Percentiles rank a stretch among this genome's conserved stretches.
Conservation (phyloP, 2,329 filamentous ascomycete genomes). For the Scorias spongiosa region DNA sequence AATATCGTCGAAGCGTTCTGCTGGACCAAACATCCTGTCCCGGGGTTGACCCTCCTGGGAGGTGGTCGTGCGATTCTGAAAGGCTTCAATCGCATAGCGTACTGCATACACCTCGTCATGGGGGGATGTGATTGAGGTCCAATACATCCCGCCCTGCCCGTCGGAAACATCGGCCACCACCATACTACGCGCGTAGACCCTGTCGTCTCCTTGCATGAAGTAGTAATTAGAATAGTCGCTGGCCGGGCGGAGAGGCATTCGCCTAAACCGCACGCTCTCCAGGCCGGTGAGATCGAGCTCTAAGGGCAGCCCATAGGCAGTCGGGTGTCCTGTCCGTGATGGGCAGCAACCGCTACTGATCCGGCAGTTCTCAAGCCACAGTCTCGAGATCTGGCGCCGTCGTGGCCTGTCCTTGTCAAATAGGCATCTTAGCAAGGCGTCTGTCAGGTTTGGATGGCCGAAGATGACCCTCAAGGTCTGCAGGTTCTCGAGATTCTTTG, state of each 20-base stretch:
- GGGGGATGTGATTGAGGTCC: slow-evolving; percentile 1
- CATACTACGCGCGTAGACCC: neutral
- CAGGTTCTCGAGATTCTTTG: slow-evolving; percentile 26
- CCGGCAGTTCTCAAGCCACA: slow-evolving; percentile 33
- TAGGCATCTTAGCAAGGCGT: slow-evolving; percentile 25
- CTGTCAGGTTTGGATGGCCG: slow-evolving; percentile 27
- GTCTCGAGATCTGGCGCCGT: slow-evolving; percentile 20
- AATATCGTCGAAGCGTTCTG: slow-evolving; percentile 6
- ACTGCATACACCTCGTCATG: slow-evolving; percentile 8
- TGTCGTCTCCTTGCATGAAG: neutral
- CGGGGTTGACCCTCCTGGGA: slow-evolving; percentile 1
- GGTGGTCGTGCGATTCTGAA: neutral
- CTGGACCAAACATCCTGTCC: slow-evolving; percentile 2
- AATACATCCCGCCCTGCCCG: slow-evolving; percentile 4
- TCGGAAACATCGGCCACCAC: slow-evolving; percentile 2
- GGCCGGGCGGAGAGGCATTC: slow-evolving; percentile 18
- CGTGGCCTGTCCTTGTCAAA: slow-evolving; percentile 19
- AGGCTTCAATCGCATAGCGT: slow-evolving; percentile 2
- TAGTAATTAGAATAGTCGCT: neutral
- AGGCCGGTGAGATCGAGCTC: slow-evolving; percentile 18
- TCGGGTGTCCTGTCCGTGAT: neutral
- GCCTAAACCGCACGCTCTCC: slow-evolving; percentile 27
- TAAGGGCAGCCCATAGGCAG: slow-evolving; percentile 10
- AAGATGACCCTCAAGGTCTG: slow-evolving; percentile 30
- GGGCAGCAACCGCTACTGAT: slow-evolving; percentile 14